Conservation (phyloP, 2,329 filamentous ascomycete species). For the Aureobasidium uvarum region DNA sequence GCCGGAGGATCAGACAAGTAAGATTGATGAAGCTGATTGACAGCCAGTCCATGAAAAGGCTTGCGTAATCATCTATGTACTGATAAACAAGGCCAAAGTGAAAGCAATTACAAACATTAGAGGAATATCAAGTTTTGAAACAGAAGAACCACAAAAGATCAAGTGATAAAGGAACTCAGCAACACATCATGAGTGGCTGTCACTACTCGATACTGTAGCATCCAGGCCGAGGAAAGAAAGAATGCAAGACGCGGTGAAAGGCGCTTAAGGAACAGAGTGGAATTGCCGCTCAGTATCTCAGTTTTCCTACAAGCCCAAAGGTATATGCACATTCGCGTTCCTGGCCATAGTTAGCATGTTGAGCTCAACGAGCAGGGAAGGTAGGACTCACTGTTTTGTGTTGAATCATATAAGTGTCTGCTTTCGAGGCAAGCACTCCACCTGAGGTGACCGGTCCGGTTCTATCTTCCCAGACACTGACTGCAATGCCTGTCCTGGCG, state of each 20-base stretch:
- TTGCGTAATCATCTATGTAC: conserved; percentile 11
- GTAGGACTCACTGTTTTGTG: conserved; percentile 40
- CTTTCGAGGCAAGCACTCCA: conserved; percentile 55
- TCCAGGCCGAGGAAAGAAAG: background rate
- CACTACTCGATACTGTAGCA: background rate
- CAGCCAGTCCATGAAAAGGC: background rate
- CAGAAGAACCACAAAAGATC: conserved; percentile 5
- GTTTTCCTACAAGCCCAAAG: conserved; percentile 51
- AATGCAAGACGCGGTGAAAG: background rate
- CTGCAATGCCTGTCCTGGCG: conserved; percentile 80
- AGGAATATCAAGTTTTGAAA: conserved; percentile 13
- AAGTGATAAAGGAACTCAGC: background rate
- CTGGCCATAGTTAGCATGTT: conserved; percentile 31
- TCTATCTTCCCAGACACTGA: conserved; percentile 76
- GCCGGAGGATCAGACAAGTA: background rate
- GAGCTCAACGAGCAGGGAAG: background rate
- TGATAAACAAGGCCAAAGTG: background rate
- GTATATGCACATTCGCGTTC: conserved; percentile 52
- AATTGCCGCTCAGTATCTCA: conserved; percentile 45
- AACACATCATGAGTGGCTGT: background rate
- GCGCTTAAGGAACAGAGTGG: background rate
- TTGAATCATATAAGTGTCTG: conserved; percentile 62
- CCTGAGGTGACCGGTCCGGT: conserved; percentile 51
- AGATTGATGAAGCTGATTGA: background rate
- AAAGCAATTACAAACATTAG: background rate